A percentile compares a stretch with the other conserved stretches of the same genome.
These are phyloP conservation scores for Phellinidium pouzarii DNA, from an alignment of 1,284 basidiomycete genomes.

Conservation along the genomic window DNA sequence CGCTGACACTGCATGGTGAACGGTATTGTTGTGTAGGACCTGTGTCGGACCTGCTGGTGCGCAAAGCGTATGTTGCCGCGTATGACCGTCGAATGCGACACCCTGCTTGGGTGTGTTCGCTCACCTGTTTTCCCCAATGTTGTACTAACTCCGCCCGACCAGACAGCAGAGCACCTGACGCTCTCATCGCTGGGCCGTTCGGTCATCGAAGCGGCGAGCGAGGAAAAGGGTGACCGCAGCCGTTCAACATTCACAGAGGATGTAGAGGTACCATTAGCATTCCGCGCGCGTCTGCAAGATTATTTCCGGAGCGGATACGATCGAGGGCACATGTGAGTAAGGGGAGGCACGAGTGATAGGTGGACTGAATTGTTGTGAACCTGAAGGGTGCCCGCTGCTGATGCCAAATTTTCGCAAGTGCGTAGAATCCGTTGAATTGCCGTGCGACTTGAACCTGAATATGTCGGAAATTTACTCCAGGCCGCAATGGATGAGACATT, in stretches of 20 bases:
- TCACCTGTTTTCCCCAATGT: not conserved
- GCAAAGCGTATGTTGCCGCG: constrained; percentile 80
- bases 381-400: constrained; percentile 92
- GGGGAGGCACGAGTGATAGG: constrained; percentile 24
- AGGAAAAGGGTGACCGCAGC: constrained; percentile 54
- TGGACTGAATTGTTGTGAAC: constrained; percentile 33
- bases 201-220: constrained; percentile 25
- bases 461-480: constrained; percentile 31
- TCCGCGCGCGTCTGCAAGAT: constrained; percentile 83
- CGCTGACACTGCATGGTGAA: not conserved
- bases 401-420: constrained; percentile 84
- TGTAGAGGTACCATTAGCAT: constrained; percentile 64
- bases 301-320: constrained; percentile 96
- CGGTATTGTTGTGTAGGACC: constrained; percentile 50
- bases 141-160: constrained; percentile 1
- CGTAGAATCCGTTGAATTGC: constrained; percentile 11
- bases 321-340: constrained; percentile 86
- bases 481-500: constrained; percentile 98
- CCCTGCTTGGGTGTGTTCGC: constrained; percentile 76
- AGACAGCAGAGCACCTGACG: constrained; percentile 93
- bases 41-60: constrained; percentile 70
- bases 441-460: not conserved
- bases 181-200: constrained; percentile 64
- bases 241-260: constrained; percentile 90
- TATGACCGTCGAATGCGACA: constrained; percentile 91